These are phyloP conservation scores for Malus fusca DNA, from an alignment of 306 rosid species.

Conservation along the genomic window DNA sequence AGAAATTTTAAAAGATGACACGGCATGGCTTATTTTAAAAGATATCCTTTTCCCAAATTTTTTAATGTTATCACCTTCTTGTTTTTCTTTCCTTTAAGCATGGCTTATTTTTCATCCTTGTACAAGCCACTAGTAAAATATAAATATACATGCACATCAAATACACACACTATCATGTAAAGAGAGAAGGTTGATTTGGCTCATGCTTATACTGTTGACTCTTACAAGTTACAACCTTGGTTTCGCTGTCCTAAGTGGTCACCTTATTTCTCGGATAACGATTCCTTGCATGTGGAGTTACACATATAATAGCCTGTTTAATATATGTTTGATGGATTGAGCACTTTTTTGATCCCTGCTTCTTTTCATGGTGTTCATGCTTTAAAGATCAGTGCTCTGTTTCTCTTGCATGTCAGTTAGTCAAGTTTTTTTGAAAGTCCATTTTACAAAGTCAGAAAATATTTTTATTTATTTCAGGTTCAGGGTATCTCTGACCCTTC, in stretches of 20 bases:
- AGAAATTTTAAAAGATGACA: background rate
- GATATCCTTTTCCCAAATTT: no score
- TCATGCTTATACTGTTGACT: background rate
- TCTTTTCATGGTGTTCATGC: background rate
- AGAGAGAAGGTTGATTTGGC: background rate
- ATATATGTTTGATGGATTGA: background rate
- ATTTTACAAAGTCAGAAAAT: slow-evolving; percentile 8
- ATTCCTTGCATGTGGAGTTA: background rate
- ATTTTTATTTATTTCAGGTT: slow-evolving; percentile 43
- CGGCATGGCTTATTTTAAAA: background rate
- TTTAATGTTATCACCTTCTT: no score
- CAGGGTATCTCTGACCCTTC: slow-evolving; percentile 50
- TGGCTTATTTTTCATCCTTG: no score
- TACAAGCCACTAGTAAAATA: background rate
- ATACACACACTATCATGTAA: background rate
- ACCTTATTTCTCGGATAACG: background rate
- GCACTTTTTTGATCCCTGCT: background rate
- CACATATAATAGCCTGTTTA: background rate
- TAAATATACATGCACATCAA: background rate
- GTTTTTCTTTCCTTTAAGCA: no score
- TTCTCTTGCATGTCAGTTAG: background rate
- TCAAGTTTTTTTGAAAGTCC: background rate
- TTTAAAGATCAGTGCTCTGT: background rate
- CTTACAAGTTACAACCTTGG: background rate
- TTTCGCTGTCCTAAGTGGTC: background rate